Conservation (phyloP, 73 alveolate genomes). For the Uronychia setigera region DNA sequence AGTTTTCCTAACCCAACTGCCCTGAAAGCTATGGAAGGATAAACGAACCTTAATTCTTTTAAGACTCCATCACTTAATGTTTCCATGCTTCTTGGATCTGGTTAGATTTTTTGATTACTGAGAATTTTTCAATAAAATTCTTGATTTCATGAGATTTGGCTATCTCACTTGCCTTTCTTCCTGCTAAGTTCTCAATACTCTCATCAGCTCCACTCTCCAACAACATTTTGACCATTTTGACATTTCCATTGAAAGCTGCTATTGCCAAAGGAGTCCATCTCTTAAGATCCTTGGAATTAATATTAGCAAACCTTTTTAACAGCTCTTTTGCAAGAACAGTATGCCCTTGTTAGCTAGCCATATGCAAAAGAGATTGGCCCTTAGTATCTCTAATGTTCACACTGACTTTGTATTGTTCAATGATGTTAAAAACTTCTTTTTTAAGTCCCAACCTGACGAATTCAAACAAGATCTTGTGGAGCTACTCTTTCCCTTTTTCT, state of each 20-base stretch:
- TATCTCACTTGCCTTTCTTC: constrained; percentile 3
- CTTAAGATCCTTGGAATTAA: constrained; percentile 11
- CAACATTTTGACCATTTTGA: constrained; percentile 16
- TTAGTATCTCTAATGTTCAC: not conserved
- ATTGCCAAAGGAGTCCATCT: constrained; percentile 45
- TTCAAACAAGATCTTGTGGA: not conserved
- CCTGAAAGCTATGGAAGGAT: too few relatives aligned
- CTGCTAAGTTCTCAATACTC: constrained; percentile 1
- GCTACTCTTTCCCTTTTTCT: not conserved
- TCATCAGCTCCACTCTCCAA: constrained; percentile 18
- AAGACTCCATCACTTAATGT: too few relatives aligned
- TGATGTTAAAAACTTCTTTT: not conserved
- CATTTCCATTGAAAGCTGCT: constrained; percentile 22
- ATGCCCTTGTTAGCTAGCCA: not conserved
- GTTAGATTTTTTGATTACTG: not conserved
- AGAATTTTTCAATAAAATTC: not conserved
- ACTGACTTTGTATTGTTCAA: not conserved
- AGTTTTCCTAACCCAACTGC: too few relatives aligned
- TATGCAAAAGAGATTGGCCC: not conserved
- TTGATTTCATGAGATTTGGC: constrained; percentile 12
- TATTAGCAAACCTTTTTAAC: constrained; percentile 2
- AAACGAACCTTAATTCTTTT: too few relatives aligned
- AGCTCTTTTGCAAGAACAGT: not conserved
- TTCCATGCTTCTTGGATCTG: too few relatives aligned
- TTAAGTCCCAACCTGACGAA: not conserved